These are phyloP conservation scores for Dendrocalamus sinicus DNA, from an alignment of 176 grass and related monocot species.

Conservation along the genomic window DNA sequence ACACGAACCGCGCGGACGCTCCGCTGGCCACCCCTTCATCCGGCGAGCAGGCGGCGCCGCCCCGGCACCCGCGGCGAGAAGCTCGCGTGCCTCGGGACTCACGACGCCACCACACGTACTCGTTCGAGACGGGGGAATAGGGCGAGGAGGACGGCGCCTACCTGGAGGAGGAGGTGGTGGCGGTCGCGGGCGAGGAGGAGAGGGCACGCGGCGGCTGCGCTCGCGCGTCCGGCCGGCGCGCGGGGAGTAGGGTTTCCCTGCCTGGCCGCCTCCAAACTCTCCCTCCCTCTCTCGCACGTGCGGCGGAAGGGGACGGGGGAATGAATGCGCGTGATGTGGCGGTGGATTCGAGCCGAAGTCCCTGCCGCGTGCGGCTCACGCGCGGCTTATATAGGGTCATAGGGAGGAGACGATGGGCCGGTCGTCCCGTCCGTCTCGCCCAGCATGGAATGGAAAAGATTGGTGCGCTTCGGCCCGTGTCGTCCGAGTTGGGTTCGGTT, in stretches of 20 bases:
- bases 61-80: no score
- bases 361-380: not conserved
- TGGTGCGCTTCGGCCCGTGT: not conserved
- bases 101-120: not conserved
- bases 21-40: not conserved
- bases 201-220: not conserved
- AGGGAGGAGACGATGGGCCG: not conserved
- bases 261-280: not conserved
- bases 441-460: not conserved
- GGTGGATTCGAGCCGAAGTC: not conserved
- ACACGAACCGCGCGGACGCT: not conserved
- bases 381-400: not conserved
- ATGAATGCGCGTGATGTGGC: conserved; percentile 23
- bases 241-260: conserved; percentile 7
- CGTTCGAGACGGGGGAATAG: not conserved
- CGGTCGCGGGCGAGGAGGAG: not conserved
- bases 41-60: not conserved
- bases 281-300: conserved; percentile 9
- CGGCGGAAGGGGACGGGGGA: not conserved
- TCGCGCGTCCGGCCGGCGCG: not conserved
- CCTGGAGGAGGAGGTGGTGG: not conserved
- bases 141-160: not conserved
- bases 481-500: no score
- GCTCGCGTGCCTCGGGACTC: not conserved
- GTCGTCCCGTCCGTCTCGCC: no score